Evolutionary conservation across 352 stramenopile species (phyloP).

Genomic region (Phytophthora lateralis): DNA sequence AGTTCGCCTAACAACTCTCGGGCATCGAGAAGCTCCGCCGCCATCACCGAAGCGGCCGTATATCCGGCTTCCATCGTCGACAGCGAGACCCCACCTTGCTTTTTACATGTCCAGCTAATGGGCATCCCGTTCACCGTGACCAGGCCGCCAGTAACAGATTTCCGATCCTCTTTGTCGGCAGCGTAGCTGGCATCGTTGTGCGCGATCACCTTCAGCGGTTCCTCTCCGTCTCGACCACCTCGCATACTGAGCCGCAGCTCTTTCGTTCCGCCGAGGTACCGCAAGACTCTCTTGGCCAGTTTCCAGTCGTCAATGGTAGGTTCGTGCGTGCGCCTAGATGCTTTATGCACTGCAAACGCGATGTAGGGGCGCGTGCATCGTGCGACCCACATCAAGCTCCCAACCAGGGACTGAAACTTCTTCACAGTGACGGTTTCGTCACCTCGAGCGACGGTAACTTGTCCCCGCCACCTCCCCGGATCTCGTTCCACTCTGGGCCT

Average conservation of each 20-base stretch:
- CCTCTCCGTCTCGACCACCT: neutral
- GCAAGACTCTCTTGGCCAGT: slow-evolving; percentile 13
- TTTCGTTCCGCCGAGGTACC: slow-evolving; percentile 18
- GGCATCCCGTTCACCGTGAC: slow-evolving; percentile 20
- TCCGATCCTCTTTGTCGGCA: slow-evolving; percentile 22
- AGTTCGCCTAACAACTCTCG: slow-evolving; percentile 16
- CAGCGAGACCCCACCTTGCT: slow-evolving; percentile 13
- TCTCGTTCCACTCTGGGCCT: neutral
- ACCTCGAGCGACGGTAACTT: neutral
- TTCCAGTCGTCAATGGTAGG: too few species aligned
- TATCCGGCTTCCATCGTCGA: slow-evolving; percentile 34
- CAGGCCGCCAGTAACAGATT: slow-evolving; percentile 24
- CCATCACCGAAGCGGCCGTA: slow-evolving; percentile 11
- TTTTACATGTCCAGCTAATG: slow-evolving; percentile 6
- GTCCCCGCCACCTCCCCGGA: neutral
- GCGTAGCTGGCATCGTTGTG: slow-evolving; percentile 37
- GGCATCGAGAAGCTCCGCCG: slow-evolving; percentile 11
- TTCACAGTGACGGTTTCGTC: neutral
- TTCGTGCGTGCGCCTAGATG: too few species aligned
- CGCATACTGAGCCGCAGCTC: slow-evolving; percentile 14
- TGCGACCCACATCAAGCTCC: neutral
- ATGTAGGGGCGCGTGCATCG: slow-evolving; percentile 12
- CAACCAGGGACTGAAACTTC: neutral
- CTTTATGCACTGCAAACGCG: too few species aligned
- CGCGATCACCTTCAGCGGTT: slow-evolving; percentile 1